Evolutionary conservation across 305 asterid genomes (phyloP).

Genomic region (Solanum hybrid): DNA sequence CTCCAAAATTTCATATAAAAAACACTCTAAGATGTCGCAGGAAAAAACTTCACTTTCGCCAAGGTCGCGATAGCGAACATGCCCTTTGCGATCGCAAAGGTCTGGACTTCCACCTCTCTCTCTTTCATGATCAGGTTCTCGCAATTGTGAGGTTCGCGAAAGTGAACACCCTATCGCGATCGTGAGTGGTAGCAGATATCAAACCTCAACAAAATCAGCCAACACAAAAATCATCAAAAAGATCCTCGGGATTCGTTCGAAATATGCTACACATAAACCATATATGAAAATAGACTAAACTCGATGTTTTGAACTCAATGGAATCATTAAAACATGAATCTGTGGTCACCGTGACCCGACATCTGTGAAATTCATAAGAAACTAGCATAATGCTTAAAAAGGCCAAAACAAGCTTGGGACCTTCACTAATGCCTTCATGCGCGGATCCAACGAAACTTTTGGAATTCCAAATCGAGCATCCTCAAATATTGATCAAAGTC

Average conservation of each 20-base stretch:
- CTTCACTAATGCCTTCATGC: background rate
- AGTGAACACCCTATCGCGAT: background rate
- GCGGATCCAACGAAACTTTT: background rate
- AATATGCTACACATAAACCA: background rate
- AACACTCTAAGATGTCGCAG: too few relatives aligned
- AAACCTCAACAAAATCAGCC: background rate
- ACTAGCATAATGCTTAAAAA: too few relatives aligned
- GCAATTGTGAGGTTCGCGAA: too few relatives aligned
- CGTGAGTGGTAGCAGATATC: background rate
- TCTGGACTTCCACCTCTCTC: background rate
- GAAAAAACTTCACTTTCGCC: background rate
- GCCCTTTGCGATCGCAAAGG: background rate
- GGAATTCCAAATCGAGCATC: background rate
- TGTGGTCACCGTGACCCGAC: background rate
- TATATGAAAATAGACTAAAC: background rate
- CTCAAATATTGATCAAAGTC: background rate
- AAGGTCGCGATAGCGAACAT: background rate
- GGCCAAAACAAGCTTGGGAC: background rate
- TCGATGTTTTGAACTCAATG: background rate
- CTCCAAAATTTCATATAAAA: too few relatives aligned
- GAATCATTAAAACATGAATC: background rate
- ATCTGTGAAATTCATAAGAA: background rate
- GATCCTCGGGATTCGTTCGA: background rate
- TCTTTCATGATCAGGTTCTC: too few relatives aligned
- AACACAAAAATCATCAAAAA: background rate